Percentiles rank a stretch among this genome's conserved stretches.
Conservation (phyloP, 495 filamentous ascomycete species). For the Xylaria scruposa region DNA sequence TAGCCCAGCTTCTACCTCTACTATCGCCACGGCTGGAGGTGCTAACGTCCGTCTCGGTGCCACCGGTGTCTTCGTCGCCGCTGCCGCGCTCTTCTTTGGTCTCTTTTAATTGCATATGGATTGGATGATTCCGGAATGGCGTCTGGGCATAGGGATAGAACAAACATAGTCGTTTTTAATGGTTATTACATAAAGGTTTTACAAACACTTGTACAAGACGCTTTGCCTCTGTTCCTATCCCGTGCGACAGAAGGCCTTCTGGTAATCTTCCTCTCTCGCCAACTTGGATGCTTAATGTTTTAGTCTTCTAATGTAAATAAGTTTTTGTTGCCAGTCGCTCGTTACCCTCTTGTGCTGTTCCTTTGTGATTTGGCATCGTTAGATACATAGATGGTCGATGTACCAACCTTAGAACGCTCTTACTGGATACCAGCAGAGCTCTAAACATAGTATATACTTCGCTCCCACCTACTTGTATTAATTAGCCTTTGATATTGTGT, state of each 20-base stretch:
- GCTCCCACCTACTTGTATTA: neutral
- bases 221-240: conserved; percentile 6
- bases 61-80: conserved; percentile 32
- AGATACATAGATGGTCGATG: conserved; percentile 15
- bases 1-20: conserved; percentile 21
- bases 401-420: neutral
- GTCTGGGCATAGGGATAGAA: conserved; percentile 24
- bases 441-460: conserved; percentile 2
- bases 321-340: conserved; percentile 9
- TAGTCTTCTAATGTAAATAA: conserved; percentile 30
- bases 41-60: conserved; percentile 30
- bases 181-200: conserved; percentile 1
- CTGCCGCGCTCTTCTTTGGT: conserved; percentile 36
- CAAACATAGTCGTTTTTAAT: conserved; percentile 11
- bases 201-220: conserved; percentile 1
- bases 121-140: conserved; percentile 11
- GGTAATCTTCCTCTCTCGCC: neutral
- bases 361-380: conserved; percentile 19
- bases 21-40: conserved; percentile 36
- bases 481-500: neutral
- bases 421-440: neutral
- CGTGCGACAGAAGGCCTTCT: conserved; percentile 4
- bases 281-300: conserved; percentile 17
- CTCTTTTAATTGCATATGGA: conserved; percentile 33
- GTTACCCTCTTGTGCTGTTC: conserved; percentile 1